Conservation (phyloP, 2,329 filamentous ascomycete species). For the Blastomyces emzantsi region DNA sequence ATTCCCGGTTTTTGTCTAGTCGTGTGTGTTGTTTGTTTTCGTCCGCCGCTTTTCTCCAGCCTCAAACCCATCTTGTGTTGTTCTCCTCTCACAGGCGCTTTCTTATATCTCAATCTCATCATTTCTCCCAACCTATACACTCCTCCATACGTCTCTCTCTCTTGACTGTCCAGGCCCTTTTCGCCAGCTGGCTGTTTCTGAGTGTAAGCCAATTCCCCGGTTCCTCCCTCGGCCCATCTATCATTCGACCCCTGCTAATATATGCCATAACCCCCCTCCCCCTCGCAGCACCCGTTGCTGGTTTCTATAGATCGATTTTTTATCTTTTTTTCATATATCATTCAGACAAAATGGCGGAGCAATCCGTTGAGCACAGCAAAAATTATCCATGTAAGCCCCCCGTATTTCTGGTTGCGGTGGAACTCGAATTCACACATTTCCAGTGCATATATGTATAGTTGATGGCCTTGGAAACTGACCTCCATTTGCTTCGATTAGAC, state of each 20-base stretch:
- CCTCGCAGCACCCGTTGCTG: not conserved
- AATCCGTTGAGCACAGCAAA: no score
- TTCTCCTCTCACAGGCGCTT: not conserved
- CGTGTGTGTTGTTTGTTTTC: not conserved
- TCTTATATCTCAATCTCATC: not conserved
- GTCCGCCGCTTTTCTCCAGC: not conserved
- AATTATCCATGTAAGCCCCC: no score
- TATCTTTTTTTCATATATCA: not conserved
- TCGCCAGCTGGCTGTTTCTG: not conserved
- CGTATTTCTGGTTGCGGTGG: not conserved
- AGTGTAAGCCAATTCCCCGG: not conserved
- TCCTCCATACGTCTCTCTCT: not conserved
- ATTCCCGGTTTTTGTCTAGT: no score
- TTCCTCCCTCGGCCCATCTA: not conserved
- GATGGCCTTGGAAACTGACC: not conserved
- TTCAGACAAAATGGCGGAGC: conserved; percentile 1
- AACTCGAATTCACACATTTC: not conserved
- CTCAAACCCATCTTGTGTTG: not conserved
- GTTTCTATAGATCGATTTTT: conserved; percentile 1
- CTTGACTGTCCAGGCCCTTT: not conserved
- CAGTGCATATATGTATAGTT: not conserved
- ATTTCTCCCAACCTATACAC: not conserved
- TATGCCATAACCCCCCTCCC: not conserved
- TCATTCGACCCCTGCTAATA: not conserved
- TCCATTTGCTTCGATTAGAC: not conserved